Base-by-base conservation (phyloP, 768 basidiomycete species). In the Panellus pusillus region DNA sequence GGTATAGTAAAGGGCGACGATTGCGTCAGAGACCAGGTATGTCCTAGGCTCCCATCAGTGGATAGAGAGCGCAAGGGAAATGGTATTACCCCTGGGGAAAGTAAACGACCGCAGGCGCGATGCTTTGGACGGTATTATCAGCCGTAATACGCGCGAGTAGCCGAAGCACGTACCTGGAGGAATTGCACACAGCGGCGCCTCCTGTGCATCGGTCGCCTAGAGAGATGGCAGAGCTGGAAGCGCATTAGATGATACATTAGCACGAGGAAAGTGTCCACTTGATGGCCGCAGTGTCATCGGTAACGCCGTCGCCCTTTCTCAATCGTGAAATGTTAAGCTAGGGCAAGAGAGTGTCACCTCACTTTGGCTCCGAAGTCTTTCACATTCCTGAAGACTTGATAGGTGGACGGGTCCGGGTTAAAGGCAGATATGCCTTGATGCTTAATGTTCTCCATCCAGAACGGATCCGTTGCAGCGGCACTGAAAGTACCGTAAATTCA, bases 361-460 rank as follows among this genome's bases (percentile, higher is more conserved):
- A 56, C 77, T 54, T 67, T 69, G 15, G 75, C 77, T 4, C 75
- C 75, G 54, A 74, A 79, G 44, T 76, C 72, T 72, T 86, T 87
- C 43, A 91, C 89, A 64, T 90, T 90, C 39, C 89, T 79, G 70
- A 87, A 90, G 15, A 90, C 86, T 43, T 82, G 70, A 66, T 91
- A 91, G 11, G 48, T 3, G 27, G 65, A 65, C 11, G 81, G 76
- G 64, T 79, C 71, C 7, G 84, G 61, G 63, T 88, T 87, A 70
- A 81, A 86, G 2, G 89, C 79, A 3, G 89, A 73, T 18, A 72
- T 82, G 27, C 86, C 88, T 66, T 85, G 88, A 59, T 89, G 89
- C 44, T 77, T 81, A 61, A 91, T 89, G 47, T 56, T 79, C 66
- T 90, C 69, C 65, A 88, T 64, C 89, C 89, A 91, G 65, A 80